Conservation (phyloP, 805 yeast species). For the Ogataea paradorogensis region DNA sequence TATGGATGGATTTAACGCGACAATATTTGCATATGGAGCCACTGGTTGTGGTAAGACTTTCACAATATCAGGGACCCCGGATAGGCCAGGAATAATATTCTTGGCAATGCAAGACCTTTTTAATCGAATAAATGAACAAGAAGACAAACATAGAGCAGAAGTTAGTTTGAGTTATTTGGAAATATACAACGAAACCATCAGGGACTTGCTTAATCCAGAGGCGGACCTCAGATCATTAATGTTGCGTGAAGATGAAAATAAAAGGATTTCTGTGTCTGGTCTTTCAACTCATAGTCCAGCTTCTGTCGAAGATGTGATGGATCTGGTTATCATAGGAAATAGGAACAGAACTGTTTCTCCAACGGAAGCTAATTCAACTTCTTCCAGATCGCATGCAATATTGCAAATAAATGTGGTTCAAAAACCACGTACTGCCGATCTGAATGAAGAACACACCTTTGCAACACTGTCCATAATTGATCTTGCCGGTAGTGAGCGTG, state of each 20-base stretch:
- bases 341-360: conserved; percentile 77
- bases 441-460: conserved; percentile 64
- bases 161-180: conserved; percentile 74
- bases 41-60: conserved; percentile 98
- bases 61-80: conserved; percentile 75
- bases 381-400: conserved; percentile 93
- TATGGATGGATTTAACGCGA: conserved; percentile 82
- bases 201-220: conserved; percentile 68
- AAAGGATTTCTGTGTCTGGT: conserved; percentile 68
- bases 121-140: conserved; percentile 50
- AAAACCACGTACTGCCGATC: conserved; percentile 55
- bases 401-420: conserved; percentile 72
- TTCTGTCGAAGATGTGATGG: conserved; percentile 73
- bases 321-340: conserved; percentile 69
- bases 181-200: conserved; percentile 85
- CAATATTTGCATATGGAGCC: conserved; percentile 95
- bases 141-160: conserved; percentile 56
- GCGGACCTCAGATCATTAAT: conserved; percentile 39
- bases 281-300: conserved; percentile 60
- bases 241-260: conserved; percentile 68
- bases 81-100: conserved; percentile 76
- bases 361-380: conserved; percentile 86
- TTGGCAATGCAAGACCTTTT: conserved; percentile 76
- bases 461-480: conserved; percentile 87
- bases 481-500: conserved; percentile 93